phyloP scores from a whole-genome alignment of 805 yeast genomes.

The Suhomyces emberorum region DNA sequence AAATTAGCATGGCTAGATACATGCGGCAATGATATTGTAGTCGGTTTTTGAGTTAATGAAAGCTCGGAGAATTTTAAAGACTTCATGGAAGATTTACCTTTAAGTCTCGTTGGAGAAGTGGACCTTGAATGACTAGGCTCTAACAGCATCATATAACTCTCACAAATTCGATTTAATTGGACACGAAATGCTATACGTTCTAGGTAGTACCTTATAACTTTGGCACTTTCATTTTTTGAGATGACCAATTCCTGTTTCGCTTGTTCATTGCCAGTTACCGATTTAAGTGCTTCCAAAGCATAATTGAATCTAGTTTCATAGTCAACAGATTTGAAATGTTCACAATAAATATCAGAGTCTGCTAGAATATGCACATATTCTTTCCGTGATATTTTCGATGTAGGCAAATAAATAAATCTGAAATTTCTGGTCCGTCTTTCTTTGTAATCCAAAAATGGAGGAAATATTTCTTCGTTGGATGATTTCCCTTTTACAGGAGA shows the following conservation, averaged over 20 bases:
- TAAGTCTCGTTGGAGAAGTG: constrained; percentile 3
- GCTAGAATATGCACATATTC: constrained; percentile 30
- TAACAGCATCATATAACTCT: constrained; percentile 22
- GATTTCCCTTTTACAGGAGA: constrained; percentile 18
- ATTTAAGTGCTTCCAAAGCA: constrained; percentile 27
- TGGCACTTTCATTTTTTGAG: constrained; percentile 33
- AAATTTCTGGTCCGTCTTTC: constrained; percentile 19
- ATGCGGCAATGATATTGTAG: constrained; percentile 1
- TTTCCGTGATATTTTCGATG: constrained; percentile 14
- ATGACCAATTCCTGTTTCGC: constrained; percentile 8
- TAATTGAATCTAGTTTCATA: constrained; percentile 36
- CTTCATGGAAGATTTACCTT: constrained; percentile 1
- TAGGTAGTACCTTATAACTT: constrained; percentile 48
- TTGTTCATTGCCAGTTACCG: constrained; percentile 6
- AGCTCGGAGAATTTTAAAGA: constrained; percentile 1
- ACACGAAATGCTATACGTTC: constrained; percentile 54
- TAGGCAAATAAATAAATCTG: constrained; percentile 21
- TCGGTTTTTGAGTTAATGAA: not conserved
- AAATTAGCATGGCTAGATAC: too few relatives aligned
- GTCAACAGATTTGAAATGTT: constrained; percentile 44
- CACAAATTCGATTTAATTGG: constrained; percentile 64
- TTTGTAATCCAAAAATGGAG: constrained; percentile 21
- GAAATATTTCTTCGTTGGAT: constrained; percentile 10
- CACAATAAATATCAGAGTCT: constrained; percentile 51
- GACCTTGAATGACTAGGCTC: not conserved